Conservation (phyloP, 179 eudicot genomes). For the Drosera spatulata region DNA sequence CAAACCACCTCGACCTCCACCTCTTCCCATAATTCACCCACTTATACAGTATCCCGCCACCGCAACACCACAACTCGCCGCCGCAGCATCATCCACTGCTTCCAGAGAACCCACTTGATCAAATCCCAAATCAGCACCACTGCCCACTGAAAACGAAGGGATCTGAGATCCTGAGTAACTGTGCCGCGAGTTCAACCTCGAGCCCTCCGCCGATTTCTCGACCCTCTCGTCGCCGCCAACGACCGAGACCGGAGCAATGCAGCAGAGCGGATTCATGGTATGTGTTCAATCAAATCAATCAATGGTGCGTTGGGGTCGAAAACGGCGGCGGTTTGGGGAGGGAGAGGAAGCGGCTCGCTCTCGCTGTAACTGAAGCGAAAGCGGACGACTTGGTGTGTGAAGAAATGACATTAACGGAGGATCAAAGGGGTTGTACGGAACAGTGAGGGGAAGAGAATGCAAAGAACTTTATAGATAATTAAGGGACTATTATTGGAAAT, state of each 20-base stretch:
- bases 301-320: not conserved
- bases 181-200: slow-evolving; percentile 32
- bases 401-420: no score
- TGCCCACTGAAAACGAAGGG: slow-evolving; percentile 21
- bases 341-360: no score
- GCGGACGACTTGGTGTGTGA: no score
- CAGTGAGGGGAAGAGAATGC: no score
- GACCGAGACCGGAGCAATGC: slow-evolving; percentile 96
- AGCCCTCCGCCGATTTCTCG: slow-evolving; percentile 28
- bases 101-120: slow-evolving; percentile 35
- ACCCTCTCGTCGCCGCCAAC: slow-evolving; percentile 45
- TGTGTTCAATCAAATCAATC: not conserved
- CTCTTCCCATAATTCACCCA: slow-evolving; percentile 99
- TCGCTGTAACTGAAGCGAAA: no score
- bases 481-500: no score
- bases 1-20: slow-evolving; percentile 91
- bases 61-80: slow-evolving; percentile 23
- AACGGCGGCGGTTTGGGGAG: not conserved
- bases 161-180: slow-evolving; percentile 52
- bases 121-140: slow-evolving; percentile 9
- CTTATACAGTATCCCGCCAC: slow-evolving; percentile 66
- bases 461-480: no score
- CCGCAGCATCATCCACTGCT: slow-evolving; percentile 43
- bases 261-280: slow-evolving; percentile 86
- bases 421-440: no score